phyloP scores from a whole-genome alignment of 306 rosid genomes.

The Coriaria nepalensis region DNA sequence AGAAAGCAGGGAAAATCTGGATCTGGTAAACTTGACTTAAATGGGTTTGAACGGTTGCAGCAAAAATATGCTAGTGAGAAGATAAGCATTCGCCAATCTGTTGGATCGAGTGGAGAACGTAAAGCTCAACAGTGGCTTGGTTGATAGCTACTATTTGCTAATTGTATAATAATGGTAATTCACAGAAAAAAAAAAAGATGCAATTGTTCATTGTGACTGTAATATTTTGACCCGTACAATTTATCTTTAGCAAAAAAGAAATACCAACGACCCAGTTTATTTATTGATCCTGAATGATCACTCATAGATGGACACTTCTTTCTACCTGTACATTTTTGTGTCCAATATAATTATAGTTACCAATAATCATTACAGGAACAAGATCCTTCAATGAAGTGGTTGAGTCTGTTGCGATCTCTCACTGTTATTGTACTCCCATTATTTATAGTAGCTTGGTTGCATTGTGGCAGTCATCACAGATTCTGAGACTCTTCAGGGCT shows the following conservation, averaged over 20 bases:
- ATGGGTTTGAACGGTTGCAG: constrained; percentile 83
- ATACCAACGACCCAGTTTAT: too few species aligned
- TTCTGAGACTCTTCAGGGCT: constrained; percentile 48
- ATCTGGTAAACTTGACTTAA: constrained; percentile 82
- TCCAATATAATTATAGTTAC: constrained; percentile 12
- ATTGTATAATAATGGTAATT: background rate
- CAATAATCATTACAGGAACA: constrained; percentile 49
- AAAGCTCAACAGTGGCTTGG: constrained; percentile 94
- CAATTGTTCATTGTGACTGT: too few species aligned
- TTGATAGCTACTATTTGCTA: constrained; percentile 13
- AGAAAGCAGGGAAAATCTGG: constrained; percentile 83
- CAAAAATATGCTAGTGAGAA: constrained; percentile 71
- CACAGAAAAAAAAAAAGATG: background rate
- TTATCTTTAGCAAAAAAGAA: too few species aligned
- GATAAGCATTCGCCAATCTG: constrained; percentile 84
- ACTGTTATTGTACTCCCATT: constrained; percentile 40
- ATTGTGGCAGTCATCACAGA: constrained; percentile 53
- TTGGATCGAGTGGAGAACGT: constrained; percentile 74
- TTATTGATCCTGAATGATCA: background rate
- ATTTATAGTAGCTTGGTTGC: constrained; percentile 49
- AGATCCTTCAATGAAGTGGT: constrained; percentile 46
- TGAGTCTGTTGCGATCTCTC: constrained; percentile 57
- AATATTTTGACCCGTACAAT: too few species aligned
- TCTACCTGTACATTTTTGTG: background rate
- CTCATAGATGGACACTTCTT: background rate